Base-by-base conservation (phyloP, 2,329 filamentous ascomycete species). In the Apiospora arundinis region DNA sequence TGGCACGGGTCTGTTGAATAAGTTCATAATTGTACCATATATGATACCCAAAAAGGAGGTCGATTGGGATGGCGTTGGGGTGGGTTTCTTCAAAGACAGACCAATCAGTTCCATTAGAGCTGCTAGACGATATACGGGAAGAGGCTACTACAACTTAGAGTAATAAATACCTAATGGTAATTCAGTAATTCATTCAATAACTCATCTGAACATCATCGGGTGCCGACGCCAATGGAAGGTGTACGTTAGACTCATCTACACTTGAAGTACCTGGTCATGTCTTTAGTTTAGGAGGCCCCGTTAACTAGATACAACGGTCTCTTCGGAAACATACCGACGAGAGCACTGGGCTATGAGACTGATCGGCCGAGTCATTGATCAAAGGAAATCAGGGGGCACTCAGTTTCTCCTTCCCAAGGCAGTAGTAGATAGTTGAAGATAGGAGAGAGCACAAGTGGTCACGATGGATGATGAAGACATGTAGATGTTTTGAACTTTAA, bases 401-500 rank as follows among this genome's bases (percentile, higher is more conserved):
- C 14, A 45, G 14, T 14, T 18, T 45, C 42, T 16, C 14, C 42
- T 37, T 23, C n/a, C 3, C 9, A 12, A 63, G 28, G 16, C 16
- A n/a, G 52, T n/a, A 56, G 9, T 11, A 14, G 12, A 14, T 14
- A 32, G 25, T 28, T 18, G 45, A 48, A 28, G 45, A 48, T n/a
- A 56, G 25, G 23, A 23, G 18, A 40, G 11, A 40, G 18, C 6
- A 12, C 21, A 23, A 32, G 18, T 14, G n/a, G 28, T 63, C 56
- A 63, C 56, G n/a, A 11, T 23, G n/a, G 18, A 40, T 21, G 40
- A 6, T n/a, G 21, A 40, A 63, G 18, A 40, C 21, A n/a, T 1
- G 2, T 63, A 21, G 9, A n/a, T 63, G 52, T 37, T 60, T 25
- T 60, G 28, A 63, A 63, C 45, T 63, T 63, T 63, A 63, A 63